Base-by-base conservation (phyloP, 306 rosid genomes). In the Vigna nakashimae region DNA sequence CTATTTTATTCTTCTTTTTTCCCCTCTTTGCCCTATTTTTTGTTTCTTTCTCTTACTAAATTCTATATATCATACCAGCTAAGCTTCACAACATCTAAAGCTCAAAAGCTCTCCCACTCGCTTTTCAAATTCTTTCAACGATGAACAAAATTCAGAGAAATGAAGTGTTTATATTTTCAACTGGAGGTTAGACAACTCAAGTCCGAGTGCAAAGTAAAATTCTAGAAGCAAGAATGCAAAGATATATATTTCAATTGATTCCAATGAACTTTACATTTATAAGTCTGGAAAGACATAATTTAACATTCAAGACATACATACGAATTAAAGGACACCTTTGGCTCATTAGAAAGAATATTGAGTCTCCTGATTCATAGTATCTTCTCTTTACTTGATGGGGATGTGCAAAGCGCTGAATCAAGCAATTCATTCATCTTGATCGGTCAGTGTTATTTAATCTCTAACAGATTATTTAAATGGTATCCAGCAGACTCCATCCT, bases 401-500 rank as follows among this genome's bases (percentile, higher is more conserved):
- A 66, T 60, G 57, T 49, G 82, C 11, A 24, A 82, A 65, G 79
- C 50, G 60, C 73, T 28, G 38, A 66, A 78, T 16, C 43, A 36
- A 56, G 76, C 49, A 40, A 56, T 18, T 12, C 56, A 22, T 73
- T 53, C 56, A 77, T 48, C 69, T 78, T 49, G 59, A 69, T 58
- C 73, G 56, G 17, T 17, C 38, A 1, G 52, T 30, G 15, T 73
- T 20, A 51, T 59, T 80, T 46, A 28, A 48, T 80, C 65, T 26
- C 42, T 42, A 80, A 26, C 28, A 34, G 66, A 6, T 18, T 46
- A 58, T 56, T 60, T 32, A 85, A 52, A 82, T n/a, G 59, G 77
- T 85, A 89, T 79, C 96, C 97, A 42, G 17, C 63, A 55, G 85
- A 80, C 79, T 78, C 56, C 91, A 94, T 88, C 79, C 82, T 89